Base-by-base conservation (phyloP, 768 basidiomycete genomes). In the Russula sp. region DNA sequence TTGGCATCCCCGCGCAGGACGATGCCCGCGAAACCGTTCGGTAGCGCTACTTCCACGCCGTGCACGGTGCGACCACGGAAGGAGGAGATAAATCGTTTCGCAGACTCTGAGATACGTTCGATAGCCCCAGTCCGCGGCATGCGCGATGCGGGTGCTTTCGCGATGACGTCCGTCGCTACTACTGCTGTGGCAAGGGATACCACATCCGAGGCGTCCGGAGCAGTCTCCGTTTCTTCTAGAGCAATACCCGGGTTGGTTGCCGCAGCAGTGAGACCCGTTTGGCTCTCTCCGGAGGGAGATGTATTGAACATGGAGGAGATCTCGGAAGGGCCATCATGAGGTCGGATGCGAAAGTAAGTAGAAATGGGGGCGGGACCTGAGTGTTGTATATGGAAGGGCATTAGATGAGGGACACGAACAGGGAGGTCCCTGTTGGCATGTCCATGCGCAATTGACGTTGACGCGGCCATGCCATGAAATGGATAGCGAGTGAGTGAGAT, bases 371-470 rank as follows among this genome's bases (percentile, higher is more conserved):
- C 90, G 20, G 79, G 78, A 0, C 91, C 91, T 10, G 79, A 76
- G 71, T 90, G 83, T 13, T 78, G 73, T 50, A 93, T 84, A 66
- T 87, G 83, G 65, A 94, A 93, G 5, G 91, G 91, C 88, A 94
- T 90, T 35, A 94, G 78, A 69, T 85, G 79, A 1, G 88, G 89
- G 20, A 47, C 13, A 3, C 49, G 65, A 6, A 35, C 9, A 32
- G 52, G 59, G 18, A 43, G 25, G 59, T 29, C 25, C 22, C 11
- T 47, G 14, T 48, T 54, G n/a, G 50, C 22, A 20, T 20, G 29
- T 29, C 51, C 56, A 25, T 48, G 50, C 3, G 56, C 25, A 1
- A 63, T 63, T n/a, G 18, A 42, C 7, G 53, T 58, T 16, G 61
- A 47, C 16, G 61, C 18, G 9, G 56, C 41, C 61, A 62, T 62